Evolutionary conservation across 176 grass and related monocot species (phyloP), one percentile per base, ranked within the genome.

Genomic region (Cymbopogon citratus): DNA sequence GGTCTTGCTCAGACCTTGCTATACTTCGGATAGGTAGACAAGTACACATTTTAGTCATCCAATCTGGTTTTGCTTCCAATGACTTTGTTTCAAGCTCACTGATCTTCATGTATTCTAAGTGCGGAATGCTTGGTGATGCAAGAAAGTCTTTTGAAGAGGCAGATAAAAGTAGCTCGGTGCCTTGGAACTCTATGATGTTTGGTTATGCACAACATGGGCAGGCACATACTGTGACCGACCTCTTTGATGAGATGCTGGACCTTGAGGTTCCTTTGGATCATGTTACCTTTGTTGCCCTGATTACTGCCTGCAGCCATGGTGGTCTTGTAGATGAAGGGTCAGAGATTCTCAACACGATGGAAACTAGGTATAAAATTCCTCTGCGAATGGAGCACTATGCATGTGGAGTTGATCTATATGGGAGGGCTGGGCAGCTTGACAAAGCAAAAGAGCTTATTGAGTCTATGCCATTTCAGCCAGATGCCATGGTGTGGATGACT

Each of bases 181-280:
- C 89, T 15, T 91, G 89, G 89, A 91, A 94, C 71, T 87, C 89
- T 12, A 94, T 94, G 76, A 87, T 94, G n/a, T 94, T 94, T 51
- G 84, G 77, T 62, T 91, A 91, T 60, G 89, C 87, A 0, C 89
- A 94, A 71, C 89, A 91, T 66, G 86, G 92, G 12, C 77, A 89
- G 9, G 92, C 68, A 4, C 81, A 75, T 3, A 62, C 45, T 39
- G 89, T 86, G 7, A 60, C 51, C 0, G 54, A 18, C 28, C 81
- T 89, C 5, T 91, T 94, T 69, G 62, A 74, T 33, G 1, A 89
- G 75, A 94, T 91, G 89, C 78, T 83, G 11, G 48, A 87, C 43
- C 34, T 52, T 18, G 29, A 71, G 51, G 81, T 91, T 75, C 68
- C 84, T 54, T 76, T 86, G 33, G 92, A 91, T 76, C 89, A 94